Conservation (phyloP, 176 grass and related monocot genomes). For the Carex cristatella region DNA sequence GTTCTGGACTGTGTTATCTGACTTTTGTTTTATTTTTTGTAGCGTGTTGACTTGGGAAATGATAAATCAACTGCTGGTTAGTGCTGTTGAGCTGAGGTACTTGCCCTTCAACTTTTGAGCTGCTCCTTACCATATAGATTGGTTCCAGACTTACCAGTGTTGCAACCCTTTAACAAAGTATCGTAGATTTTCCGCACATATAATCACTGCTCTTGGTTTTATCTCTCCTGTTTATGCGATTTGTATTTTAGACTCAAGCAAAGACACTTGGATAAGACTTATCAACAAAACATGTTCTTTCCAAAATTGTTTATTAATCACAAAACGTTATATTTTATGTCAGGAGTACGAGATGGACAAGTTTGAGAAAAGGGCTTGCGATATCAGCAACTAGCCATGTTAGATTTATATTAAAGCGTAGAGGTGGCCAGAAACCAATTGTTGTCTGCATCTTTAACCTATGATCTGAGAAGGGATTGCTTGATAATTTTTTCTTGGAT, state of each 20-base stretch:
- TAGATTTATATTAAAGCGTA: background rate
- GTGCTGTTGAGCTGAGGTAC: background rate
- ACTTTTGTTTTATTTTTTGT: background rate
- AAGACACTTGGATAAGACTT: background rate
- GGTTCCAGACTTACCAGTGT: background rate
- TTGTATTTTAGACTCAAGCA: background rate
- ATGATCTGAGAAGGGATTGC: background rate
- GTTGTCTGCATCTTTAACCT: background rate
- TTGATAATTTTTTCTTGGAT: background rate
- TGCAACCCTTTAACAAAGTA: background rate
- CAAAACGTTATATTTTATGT: background rate
- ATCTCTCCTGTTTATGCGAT: background rate
- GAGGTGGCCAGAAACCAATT: background rate
- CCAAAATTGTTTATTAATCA: background rate
- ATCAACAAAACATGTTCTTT: background rate
- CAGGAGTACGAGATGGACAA: background rate
- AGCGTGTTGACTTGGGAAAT: constrained; percentile 17
- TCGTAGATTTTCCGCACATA: background rate
- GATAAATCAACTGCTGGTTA: constrained; percentile 7
- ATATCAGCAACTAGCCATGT: background rate
- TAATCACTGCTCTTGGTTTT: background rate
- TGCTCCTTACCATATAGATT: background rate
- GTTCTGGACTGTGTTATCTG: background rate
- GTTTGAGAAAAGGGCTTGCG: no score
- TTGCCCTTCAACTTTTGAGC: background rate